phyloP scores from a whole-genome alignment of 306 rosid genomes.

The Medicago arabica region DNA sequence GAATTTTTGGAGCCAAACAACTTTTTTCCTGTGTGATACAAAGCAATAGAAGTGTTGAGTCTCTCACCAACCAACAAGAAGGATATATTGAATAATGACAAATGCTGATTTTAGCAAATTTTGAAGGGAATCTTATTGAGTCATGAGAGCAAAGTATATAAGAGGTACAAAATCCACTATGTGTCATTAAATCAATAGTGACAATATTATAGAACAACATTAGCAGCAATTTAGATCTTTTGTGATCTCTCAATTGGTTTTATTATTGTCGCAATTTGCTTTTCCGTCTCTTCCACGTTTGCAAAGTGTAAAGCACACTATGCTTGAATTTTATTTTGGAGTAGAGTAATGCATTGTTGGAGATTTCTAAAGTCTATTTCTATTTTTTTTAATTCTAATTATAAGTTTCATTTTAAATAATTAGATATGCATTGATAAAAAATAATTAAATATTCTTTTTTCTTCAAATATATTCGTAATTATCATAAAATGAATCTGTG shows the following conservation, averaged over 20 bases:
- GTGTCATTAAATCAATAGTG: constrained; percentile 17
- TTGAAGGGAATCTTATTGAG: constrained; percentile 40
- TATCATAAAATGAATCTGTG: too few relatives aligned
- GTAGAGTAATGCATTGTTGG: constrained; percentile 4
- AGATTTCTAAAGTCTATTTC: not conserved
- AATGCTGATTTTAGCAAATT: constrained; percentile 40
- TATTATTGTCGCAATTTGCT: constrained; percentile 34
- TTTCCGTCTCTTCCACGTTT: constrained; percentile 42
- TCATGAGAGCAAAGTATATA: constrained; percentile 12
- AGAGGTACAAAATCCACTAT: constrained; percentile 16
- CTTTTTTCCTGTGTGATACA: not conserved
- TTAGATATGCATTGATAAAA: too few relatives aligned
- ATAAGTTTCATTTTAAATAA: too few relatives aligned
- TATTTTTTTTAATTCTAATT: too few relatives aligned
- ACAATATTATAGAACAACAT: constrained; percentile 1
- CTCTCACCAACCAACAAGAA: not conserved
- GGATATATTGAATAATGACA: constrained; percentile 36
- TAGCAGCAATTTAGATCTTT: constrained; percentile 19
- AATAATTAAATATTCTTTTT: too few relatives aligned
- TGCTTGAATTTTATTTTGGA: constrained; percentile 14
- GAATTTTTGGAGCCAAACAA: not conserved
- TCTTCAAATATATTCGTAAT: too few relatives aligned
- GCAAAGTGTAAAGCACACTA: constrained; percentile 17
- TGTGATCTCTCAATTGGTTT: constrained; percentile 39
- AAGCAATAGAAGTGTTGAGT: not conserved